Evolutionary conservation across 2,329 filamentous ascomycete genomes (phyloP).

Genomic region (Aspergillus unguis): DNA sequence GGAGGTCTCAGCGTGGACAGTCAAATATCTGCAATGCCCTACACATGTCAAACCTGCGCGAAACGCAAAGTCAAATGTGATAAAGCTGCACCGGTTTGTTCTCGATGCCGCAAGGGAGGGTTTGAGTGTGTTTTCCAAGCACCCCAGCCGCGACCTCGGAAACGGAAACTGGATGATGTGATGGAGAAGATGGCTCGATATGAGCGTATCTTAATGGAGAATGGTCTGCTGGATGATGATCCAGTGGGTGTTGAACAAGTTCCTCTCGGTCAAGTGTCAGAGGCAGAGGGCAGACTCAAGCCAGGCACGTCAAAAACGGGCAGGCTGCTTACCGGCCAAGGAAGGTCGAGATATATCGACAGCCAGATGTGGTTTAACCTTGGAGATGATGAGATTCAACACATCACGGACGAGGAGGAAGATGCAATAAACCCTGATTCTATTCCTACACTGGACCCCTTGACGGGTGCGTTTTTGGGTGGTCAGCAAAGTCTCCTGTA

Average conservation of each 20-base stretch:
- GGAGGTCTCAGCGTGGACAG: too few species aligned
- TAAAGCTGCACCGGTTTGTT: constrained; percentile 31
- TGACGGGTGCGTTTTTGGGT: background rate
- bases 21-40: background rate
- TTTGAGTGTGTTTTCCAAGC: constrained; percentile 42
- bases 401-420: background rate
- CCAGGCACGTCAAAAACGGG: background rate
- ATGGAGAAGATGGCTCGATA: constrained; percentile 39
- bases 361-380: constrained; percentile 25
- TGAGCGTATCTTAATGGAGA: constrained; percentile 37
- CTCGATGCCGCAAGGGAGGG: constrained; percentile 32
- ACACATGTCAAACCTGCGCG: constrained; percentile 24
- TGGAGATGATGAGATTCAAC: constrained; percentile 28
- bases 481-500: background rate
- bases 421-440: background rate
- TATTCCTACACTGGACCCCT: background rate
- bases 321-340: constrained; percentile 13
- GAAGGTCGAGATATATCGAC: constrained; percentile 45
- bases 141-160: constrained; percentile 34
- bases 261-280: background rate
- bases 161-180: constrained; percentile 35
- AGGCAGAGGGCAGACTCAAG: too few species aligned
- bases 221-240: constrained; percentile 20
- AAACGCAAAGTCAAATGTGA: constrained; percentile 44
- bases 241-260: background rate